These are phyloP conservation scores for Pythium apleroticum DNA, from an alignment of 352 stramenopile species.

Conservation along the genomic window DNA sequence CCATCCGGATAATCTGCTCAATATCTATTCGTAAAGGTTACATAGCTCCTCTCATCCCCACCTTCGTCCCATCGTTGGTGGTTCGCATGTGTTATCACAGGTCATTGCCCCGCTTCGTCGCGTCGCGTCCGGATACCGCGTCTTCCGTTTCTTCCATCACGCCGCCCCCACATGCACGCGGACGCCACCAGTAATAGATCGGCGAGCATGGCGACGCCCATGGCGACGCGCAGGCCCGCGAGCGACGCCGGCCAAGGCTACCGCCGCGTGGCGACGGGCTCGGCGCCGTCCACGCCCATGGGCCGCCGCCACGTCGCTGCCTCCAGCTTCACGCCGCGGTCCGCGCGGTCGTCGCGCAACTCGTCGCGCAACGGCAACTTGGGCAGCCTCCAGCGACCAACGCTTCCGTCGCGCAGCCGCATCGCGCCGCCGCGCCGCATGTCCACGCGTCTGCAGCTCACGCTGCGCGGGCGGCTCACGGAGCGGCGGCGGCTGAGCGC, in stretches of 20 bases:
- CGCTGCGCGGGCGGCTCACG: constrained; percentile 20
- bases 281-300: neutral
- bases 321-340: neutral
- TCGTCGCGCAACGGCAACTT: neutral
- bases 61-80: too few relatives aligned
- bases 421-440: constrained; percentile 20
- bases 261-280: neutral
- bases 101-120: too few relatives aligned
- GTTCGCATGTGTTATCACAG: too few relatives aligned
- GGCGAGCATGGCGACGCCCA: neutral
- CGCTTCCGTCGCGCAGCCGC: neutral
- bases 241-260: neutral
- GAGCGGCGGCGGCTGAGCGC: constrained; percentile 9
- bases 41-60: too few relatives aligned
- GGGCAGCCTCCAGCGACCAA: neutral
- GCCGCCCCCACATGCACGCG: too few relatives aligned
- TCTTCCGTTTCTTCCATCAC: neutral
- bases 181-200: too few relatives aligned
- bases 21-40: too few relatives aligned
- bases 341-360: neutral
- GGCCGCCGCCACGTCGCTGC: neutral
- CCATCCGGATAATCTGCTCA: too few relatives aligned
- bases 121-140: too few relatives aligned
- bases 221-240: neutral
- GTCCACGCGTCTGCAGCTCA: constrained; percentile 28